A percentile compares a stretch with the other conserved stretches of the same genome.
These are phyloP conservation scores for Cyberlindnera mrakii DNA, from an alignment of 805 yeast species.

Conservation along the genomic window DNA sequence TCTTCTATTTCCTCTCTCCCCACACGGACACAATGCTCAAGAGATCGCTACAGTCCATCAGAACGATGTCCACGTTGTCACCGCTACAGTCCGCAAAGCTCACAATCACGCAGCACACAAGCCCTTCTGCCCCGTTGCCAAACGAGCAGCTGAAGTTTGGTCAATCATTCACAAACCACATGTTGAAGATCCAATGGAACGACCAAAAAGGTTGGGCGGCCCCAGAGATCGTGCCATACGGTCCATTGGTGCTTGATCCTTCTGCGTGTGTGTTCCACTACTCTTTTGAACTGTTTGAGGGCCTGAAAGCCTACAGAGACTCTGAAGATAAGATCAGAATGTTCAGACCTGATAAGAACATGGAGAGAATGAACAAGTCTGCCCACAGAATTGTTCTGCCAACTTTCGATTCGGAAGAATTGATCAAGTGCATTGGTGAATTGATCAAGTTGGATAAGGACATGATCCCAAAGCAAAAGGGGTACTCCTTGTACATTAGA, in stretches of 20 bases:
- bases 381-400: slow-evolving; percentile 90
- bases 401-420: slow-evolving; percentile 71
- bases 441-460: slow-evolving; percentile 67
- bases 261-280: slow-evolving; percentile 89
- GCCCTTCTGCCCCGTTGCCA: slow-evolving; percentile 51
- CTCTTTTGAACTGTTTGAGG: slow-evolving; percentile 93
- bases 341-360: slow-evolving; percentile 89
- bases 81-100: slow-evolving; percentile 52
- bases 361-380: slow-evolving; percentile 84
- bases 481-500: slow-evolving; percentile 88
- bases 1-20: not conserved
- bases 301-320: slow-evolving; percentile 84
- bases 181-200: slow-evolving; percentile 84
- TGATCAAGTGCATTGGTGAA: slow-evolving; percentile 69
- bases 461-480: slow-evolving; percentile 79
- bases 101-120: slow-evolving; percentile 36
- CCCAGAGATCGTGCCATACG: slow-evolving; percentile 88
- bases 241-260: slow-evolving; percentile 72
- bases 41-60: not conserved
- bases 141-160: slow-evolving; percentile 67
- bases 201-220: slow-evolving; percentile 72
- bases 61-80: slow-evolving; percentile 23
- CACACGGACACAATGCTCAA: not conserved
- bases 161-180: slow-evolving; percentile 76
- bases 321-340: slow-evolving; percentile 62